A percentile compares a stretch with the other conserved stretches of the same genome.
Conservation (phyloP, 2,329 filamentous ascomycete species). For the Thielaviopsis ethacetica region DNA sequence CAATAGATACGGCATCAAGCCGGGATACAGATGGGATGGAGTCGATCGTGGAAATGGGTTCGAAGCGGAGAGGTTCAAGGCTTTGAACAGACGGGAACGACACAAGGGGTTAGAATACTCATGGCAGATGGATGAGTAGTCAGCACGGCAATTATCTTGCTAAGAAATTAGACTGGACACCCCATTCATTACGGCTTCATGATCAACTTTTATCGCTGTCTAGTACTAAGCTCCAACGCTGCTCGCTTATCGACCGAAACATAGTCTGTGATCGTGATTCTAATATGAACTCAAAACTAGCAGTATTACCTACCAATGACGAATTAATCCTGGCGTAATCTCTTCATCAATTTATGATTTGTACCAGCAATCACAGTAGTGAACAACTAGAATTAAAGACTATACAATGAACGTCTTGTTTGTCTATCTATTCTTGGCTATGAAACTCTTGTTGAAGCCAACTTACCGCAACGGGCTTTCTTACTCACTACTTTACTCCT, state of each 20-base stretch:
- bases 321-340: not conserved
- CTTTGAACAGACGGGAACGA: slow-evolving; percentile 60
- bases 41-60: slow-evolving; percentile 90
- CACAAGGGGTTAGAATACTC: slow-evolving; percentile 71
- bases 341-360: not conserved
- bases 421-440: not conserved
- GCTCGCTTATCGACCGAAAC: too few relatives aligned
- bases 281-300: too few relatives aligned
- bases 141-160: not conserved
- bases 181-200: too few relatives aligned
- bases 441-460: not conserved
- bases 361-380: not conserved
- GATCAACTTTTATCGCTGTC: too few relatives aligned
- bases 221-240: too few relatives aligned
- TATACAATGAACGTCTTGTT: not conserved
- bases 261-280: too few relatives aligned
- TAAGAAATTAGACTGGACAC: too few relatives aligned
- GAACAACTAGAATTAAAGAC: not conserved
- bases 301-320: too few relatives aligned
- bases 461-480: not conserved
- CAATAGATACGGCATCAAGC: slow-evolving; percentile 85
- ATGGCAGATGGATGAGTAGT: slow-evolving; percentile 89
- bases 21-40: slow-evolving; percentile 91
- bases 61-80: slow-evolving; percentile 82
- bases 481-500: slow-evolving; percentile 16